Evolutionary conservation across 2,329 filamentous ascomycete genomes (phyloP), one percentile per base, ranked within the genome.

Genomic region (Ciborinia camelliae): DNA sequence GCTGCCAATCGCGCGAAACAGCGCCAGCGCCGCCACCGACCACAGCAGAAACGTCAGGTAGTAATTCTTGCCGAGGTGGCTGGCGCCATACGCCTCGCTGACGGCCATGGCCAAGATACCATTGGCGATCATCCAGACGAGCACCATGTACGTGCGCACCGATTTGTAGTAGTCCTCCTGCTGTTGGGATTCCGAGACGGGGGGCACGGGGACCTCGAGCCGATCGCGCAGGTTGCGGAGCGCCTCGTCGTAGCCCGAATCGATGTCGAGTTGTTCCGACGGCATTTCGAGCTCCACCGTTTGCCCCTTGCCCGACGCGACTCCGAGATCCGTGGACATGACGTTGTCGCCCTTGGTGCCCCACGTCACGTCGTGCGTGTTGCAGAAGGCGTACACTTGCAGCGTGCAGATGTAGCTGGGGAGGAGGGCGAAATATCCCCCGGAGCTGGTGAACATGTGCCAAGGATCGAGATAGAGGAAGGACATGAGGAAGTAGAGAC

Each of bases 151-250:
- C 0, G 95, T 99, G 63, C 95, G 88, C 61, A 99, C 95, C 48
- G 90, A 91, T 76, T 93, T 91, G 84, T 99, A 99, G 83, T 99
- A 99, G 79, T 99, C 95, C 77, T 99, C 95, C 77, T 99, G 95
- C 78, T 92, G 79, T 79, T 98, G 95, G 0, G 85, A 81, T 72
- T 97, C 94, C 51, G 85, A 87, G 20, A 86, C 72, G 0, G 81
- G 77, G 0, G 84, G 76, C 15, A 78, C 76, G 14, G 90, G 81
- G 0, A 98, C 94, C 75, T 96, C 92, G 72, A 99, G 83, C 52
- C 95, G 85, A 75, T 99, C 95, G 60, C 95, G 90, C 6, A 99
- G 89, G 76, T 99, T 99, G 68, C 95, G 91, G 32, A 99, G 86
- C 0, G 95, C 95, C 76, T 97, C 94, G 75, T 99, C 95, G 77